These are phyloP conservation scores for Coniophora puteana DNA, from an alignment of 1,284 basidiomycete species.

Conservation along the genomic window DNA sequence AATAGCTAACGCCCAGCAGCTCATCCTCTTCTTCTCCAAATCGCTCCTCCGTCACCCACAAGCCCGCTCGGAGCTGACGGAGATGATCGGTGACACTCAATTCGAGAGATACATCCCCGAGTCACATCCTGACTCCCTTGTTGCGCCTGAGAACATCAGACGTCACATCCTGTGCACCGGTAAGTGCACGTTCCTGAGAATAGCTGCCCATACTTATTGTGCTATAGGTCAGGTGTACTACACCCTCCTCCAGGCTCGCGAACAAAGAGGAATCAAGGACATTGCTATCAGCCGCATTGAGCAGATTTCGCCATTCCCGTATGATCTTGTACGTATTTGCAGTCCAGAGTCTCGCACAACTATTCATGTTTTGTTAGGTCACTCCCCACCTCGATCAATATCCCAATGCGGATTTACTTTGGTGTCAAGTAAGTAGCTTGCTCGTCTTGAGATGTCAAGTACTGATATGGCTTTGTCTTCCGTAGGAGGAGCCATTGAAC, in stretches of 20 bases:
- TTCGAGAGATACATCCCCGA: constrained; percentile 97
- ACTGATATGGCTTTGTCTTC: too few relatives aligned
- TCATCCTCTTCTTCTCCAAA: constrained; percentile 97
- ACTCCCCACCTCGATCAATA: constrained; percentile 93
- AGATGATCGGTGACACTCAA: constrained; percentile 85
- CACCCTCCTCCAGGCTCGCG: constrained; percentile 84
- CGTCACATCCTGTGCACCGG: constrained; percentile 89
- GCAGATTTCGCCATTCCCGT: constrained; percentile 95
- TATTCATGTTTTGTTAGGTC: constrained; percentile 39
- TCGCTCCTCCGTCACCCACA: constrained; percentile 90
- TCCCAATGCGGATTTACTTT: constrained; percentile 89
- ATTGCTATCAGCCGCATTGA: constrained; percentile 94
- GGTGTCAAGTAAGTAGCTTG: constrained; percentile 69
- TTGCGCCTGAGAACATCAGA: constrained; percentile 82
- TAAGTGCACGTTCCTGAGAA: constrained; percentile 19
- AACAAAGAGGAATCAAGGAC: constrained; percentile 86
- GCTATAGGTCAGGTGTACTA: constrained; percentile 88
- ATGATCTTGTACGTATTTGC: constrained; percentile 67
- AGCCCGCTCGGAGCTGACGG: constrained; percentile 83
- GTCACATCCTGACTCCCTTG: constrained; percentile 66
- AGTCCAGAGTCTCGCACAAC: neutral
- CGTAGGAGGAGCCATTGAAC: constrained; percentile 84
- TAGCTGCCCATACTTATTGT: constrained; percentile 5
- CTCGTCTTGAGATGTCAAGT: constrained; percentile 1
- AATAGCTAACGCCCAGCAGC: constrained; percentile 32